phyloP scores from a whole-genome alignment of 2,329 filamentous ascomycete genomes.

The Chrysoporthe deuterocubensis region DNA sequence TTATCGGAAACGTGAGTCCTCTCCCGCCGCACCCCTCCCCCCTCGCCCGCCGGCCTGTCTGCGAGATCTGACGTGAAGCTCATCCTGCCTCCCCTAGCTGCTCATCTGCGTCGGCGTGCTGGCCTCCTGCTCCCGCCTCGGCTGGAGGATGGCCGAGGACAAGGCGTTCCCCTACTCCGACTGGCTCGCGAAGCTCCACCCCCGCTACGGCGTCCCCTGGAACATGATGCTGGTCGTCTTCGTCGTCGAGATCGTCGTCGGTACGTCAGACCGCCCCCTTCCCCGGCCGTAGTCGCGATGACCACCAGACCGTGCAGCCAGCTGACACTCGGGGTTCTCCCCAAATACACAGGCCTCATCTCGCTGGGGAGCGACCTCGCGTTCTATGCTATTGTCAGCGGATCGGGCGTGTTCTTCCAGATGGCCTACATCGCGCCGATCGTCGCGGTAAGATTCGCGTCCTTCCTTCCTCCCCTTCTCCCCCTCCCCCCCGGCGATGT shows the following conservation, averaged over 20 bases:
- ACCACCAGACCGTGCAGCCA: neutral
- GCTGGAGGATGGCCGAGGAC: conserved; percentile 12
- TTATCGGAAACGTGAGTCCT: conserved; percentile 6
- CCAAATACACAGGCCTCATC: neutral
- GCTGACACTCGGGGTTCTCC: neutral
- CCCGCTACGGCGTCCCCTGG: neutral
- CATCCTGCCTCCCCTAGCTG: neutral
- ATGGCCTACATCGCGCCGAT: conserved; percentile 8
- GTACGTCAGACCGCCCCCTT: neutral
- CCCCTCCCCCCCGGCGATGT: neutral
- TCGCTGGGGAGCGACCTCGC: conserved; percentile 13
- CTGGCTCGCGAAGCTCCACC: conserved; percentile 9
- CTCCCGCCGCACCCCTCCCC: no score
- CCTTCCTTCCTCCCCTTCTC: no score
- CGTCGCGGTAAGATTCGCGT: neutral
- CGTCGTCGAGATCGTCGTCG: conserved; percentile 7
- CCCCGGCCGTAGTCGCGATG: neutral
- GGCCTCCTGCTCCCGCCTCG: conserved; percentile 9
- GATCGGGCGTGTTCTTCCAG: conserved; percentile 13
- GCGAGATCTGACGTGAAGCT: neutral
- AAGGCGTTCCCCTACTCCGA: conserved; percentile 12
- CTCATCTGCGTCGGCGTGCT: conserved; percentile 12
- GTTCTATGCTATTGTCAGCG: conserved; percentile 13
- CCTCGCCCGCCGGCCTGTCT: no score
- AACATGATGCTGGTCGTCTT: conserved; percentile 13